A percentile compares a stretch with the other conserved stretches of the same genome.
Evolutionary conservation across 305 asterid genomes (phyloP).

Genomic region (Fraxinus nigra): DNA sequence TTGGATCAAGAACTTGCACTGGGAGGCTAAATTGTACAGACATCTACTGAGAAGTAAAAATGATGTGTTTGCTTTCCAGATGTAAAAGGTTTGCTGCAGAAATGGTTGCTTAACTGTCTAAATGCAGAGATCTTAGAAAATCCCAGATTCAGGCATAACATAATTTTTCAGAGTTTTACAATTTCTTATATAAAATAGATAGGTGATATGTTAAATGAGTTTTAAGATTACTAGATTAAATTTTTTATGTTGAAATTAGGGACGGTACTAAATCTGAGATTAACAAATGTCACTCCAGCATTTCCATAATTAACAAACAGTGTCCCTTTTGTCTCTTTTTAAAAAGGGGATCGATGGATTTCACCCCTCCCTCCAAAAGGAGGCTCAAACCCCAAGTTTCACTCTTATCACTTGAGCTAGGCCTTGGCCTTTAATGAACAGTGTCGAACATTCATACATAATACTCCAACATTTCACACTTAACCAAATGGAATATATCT

Average conservation of each 20-base stretch:
- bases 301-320: background rate
- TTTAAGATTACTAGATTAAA: background rate
- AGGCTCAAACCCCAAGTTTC: background rate
- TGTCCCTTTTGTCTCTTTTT: background rate
- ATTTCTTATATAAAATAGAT: background rate
- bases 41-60: background rate
- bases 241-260: background rate
- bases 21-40: background rate
- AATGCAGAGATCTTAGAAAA: background rate
- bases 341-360: background rate
- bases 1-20: constrained; percentile 1
- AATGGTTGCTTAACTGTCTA: background rate
- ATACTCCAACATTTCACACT: background rate
- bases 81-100: background rate
- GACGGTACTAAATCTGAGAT: background rate
- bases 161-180: background rate
- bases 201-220: background rate
- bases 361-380: background rate
- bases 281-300: background rate
- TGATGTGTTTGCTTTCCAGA: background rate
- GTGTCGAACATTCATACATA: background rate
- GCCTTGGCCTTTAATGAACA: background rate
- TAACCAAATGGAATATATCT: background rate
- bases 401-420: background rate
- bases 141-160: background rate